Evolutionary conservation across 192 early-diverging fungal genomes (phyloP).

Genomic region (Chytriomyces sp.): DNA sequence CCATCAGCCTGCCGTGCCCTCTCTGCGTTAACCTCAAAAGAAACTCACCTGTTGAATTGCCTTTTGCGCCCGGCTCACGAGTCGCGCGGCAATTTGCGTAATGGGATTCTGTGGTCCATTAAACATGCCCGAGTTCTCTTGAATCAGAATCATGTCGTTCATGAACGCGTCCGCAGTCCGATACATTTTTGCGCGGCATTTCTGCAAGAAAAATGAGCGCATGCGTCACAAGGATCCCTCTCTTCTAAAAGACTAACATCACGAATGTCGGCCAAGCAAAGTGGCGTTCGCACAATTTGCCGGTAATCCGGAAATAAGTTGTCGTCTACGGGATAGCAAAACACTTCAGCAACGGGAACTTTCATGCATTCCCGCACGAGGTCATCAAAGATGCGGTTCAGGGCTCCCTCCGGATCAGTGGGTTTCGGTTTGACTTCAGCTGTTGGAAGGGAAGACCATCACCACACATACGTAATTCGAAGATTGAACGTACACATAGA

Average conservation of each 20-base stretch:
- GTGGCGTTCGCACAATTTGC: conserved; percentile 52
- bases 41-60: not conserved
- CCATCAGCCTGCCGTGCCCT: not conserved
- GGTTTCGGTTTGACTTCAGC: conserved; percentile 42
- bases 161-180: conserved; percentile 49
- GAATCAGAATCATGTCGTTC: conserved; percentile 55
- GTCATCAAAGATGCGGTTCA: conserved; percentile 49
- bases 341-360: conserved; percentile 50
- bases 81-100: conserved; percentile 43
- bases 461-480: not conserved
- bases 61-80: conserved; percentile 38
- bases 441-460: not conserved
- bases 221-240: not conserved
- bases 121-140: conserved; percentile 54
- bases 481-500: not conserved
- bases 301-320: conserved; percentile 57
- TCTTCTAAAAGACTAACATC: conserved; percentile 50
- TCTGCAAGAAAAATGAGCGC: conserved; percentile 28
- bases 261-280: conserved; percentile 55
- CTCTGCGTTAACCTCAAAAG: not conserved
- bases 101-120: conserved; percentile 54
- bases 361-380: conserved; percentile 45
- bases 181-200: conserved; percentile 43
- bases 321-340: conserved; percentile 51
- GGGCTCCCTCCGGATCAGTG: conserved; percentile 50